Percentiles rank a stretch among this genome's conserved stretches.
phyloP scores from a whole-genome alignment of 1,284 basidiomycete species.

The Sporisorium iseilematis-ciliati region DNA sequence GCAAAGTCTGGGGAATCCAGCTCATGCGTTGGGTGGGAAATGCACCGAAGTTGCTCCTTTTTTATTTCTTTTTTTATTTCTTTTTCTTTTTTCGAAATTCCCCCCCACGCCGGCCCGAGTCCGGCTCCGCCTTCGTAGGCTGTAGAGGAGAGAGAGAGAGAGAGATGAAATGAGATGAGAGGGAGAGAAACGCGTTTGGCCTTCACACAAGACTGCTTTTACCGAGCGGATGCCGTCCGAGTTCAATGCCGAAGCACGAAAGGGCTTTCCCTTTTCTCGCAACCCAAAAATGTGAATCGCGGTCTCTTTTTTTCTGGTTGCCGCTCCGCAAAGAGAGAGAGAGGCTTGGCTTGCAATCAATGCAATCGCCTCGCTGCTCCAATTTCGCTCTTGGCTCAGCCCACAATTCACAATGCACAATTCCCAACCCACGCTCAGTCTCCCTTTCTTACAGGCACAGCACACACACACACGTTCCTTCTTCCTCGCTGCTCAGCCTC shows the following conservation, averaged over 20 bases:
- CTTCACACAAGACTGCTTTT: no score
- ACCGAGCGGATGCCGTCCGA: constrained; percentile 1
- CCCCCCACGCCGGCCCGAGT: constrained; percentile 9
- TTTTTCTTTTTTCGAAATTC: not conserved
- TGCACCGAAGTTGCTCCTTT: constrained; percentile 7
- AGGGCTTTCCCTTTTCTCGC: no score
- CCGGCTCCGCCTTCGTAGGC: not conserved
- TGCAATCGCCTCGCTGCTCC: not conserved
- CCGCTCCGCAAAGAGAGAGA: constrained; percentile 3
- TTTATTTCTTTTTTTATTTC: not conserved
- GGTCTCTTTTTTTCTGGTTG: not conserved
- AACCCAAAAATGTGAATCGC: not conserved
- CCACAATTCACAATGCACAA: no score
- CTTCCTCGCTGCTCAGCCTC: not conserved
- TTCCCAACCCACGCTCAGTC: not conserved
- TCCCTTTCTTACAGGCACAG: not conserved
- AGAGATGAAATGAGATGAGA: not conserved
- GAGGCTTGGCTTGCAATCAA: no score
- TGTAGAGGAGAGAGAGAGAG: not conserved
- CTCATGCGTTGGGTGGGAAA: no score
- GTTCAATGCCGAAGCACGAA: not conserved
- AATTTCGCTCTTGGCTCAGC: not conserved
- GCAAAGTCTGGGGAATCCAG: no score
- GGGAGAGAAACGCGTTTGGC: not conserved
- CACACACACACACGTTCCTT: not conserved